Evolutionary conservation across 1,284 basidiomycete genomes (phyloP), one percentile per base, ranked within the genome.

Genomic region (Moesziomyces parantarcticus): DNA sequence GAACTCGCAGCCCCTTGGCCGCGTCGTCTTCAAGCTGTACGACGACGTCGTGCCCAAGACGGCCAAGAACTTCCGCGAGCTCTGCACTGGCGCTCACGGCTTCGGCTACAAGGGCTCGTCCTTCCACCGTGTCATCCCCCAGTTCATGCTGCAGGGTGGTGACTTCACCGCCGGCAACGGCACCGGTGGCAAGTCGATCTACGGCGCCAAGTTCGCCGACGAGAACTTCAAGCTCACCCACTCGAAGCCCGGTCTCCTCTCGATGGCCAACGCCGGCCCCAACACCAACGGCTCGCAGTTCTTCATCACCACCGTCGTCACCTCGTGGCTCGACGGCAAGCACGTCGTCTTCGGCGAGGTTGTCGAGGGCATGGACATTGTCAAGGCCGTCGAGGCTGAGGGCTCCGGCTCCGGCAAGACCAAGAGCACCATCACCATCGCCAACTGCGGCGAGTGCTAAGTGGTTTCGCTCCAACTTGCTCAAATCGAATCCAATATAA

Each of bases 341-440:
- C 94, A 97, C 84, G 91, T 92, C 73, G 93, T 97, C 1, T 97
- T 97, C 79, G 94, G 94, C 16, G 90, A 90, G 73, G 92, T 97
- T 50, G 59, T 81, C 34, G 80, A 83, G 9, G 82, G 82, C 21
- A 62, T 80, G 59, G 67, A 83, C 73, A 48, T 83, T 25, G 81
- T 83, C 67, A 78, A 80, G 76, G 67, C 74, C 36, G 75, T 83
- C 60, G 82, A 84, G 77, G 50, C 44, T 13, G 69, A 77, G 64
- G 83, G 82, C 42, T 64, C 71, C 49, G 42, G 41, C 34, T 71
- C 64, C 26, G 83, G 83, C 54, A 81, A 81, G 75, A 54, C 81
- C 67, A 64, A 62, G 52, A 65, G 65, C 60, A 66, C 50, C 41
- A 77, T 84, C 69, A 79, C 63, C 60, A 84, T 84, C 62, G 80